Evolutionary conservation across 805 yeast species (phyloP).

Genomic region (Spathaspora gorwiae): DNA sequence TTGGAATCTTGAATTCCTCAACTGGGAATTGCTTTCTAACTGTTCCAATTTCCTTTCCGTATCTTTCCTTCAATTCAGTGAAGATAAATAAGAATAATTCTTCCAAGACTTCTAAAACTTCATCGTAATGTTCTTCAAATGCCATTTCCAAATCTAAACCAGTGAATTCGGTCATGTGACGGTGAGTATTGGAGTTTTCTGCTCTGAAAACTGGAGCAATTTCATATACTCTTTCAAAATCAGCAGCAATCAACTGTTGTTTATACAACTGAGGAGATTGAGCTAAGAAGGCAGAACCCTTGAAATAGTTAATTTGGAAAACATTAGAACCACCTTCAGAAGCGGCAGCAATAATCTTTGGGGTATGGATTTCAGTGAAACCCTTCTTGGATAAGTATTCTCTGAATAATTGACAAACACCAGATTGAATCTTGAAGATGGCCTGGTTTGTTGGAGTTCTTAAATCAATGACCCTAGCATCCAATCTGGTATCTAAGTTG

Average conservation of each 20-base stretch:
- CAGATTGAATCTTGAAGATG: conserved; percentile 89
- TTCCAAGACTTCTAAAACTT: conserved; percentile 58
- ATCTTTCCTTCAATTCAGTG: conserved; percentile 74
- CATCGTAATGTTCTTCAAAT: conserved; percentile 96
- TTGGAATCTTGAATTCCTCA: conserved; percentile 93
- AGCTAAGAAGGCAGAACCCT: conserved; percentile 87
- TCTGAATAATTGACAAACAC: conserved; percentile 81
- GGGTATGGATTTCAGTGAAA: conserved; percentile 93
- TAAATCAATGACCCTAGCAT: conserved; percentile 90
- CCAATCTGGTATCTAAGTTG: conserved; percentile 93
- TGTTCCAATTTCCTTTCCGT: conserved; percentile 74
- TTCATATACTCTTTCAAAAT: conserved; percentile 94
- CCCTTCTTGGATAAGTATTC: conserved; percentile 68
- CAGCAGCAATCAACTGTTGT: conserved; percentile 97
- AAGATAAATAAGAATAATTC: conserved; percentile 87
- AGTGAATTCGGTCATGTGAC: conserved; percentile 98
- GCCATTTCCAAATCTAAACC: conserved; percentile 98
- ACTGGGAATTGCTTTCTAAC: conserved; percentile 96
- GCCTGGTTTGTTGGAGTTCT: conserved; percentile 98
- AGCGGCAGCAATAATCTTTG: conserved; percentile 91
- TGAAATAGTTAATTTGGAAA: conserved; percentile 89
- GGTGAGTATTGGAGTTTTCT: conserved; percentile 97
- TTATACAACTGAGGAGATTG: conserved; percentile 98
- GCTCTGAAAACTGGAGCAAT: conserved; percentile 98
- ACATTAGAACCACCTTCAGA: conserved; percentile 98